phyloP scores from a whole-genome alignment of 768 basidiomycete species.

The Mycena sanguinolenta region DNA sequence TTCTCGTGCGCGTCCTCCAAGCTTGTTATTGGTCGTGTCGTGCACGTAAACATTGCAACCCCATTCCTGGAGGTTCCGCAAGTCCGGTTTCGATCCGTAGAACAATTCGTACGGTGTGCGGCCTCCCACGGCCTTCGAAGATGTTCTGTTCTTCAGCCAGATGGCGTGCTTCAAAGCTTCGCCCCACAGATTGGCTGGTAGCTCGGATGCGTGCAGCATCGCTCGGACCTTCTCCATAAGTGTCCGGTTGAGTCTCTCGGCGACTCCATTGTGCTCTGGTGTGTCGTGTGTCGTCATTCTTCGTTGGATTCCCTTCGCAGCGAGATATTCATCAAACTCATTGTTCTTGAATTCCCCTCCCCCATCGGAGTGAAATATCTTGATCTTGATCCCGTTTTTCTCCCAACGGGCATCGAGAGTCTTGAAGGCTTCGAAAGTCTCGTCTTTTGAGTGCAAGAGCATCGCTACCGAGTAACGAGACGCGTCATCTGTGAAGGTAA shows the following conservation, averaged over 20 bases:
- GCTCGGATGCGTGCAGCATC: background rate
- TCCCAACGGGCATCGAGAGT: background rate
- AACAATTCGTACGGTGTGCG: background rate
- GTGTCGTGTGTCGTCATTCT: background rate
- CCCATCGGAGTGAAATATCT: background rate
- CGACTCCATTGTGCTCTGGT: background rate
- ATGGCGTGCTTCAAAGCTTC: background rate
- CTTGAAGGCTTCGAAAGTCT: background rate
- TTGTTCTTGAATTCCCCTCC: background rate
- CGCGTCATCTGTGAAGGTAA: background rate
- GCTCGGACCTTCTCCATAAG: background rate
- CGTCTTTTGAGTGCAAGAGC: background rate
- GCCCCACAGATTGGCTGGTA: background rate
- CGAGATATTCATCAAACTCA: background rate
- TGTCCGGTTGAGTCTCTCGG: background rate
- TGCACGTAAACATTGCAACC: background rate
- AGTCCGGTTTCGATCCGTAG: background rate
- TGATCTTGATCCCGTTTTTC: background rate
- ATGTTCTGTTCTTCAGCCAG: background rate
- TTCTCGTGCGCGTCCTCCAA: background rate
- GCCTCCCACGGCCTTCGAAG: background rate
- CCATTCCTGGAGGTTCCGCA: background rate
- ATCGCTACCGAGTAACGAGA: background rate
- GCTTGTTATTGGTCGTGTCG: background rate
- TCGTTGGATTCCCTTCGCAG: background rate